phyloP scores from a whole-genome alignment of 1,284 basidiomycete genomes.

The Cystobasidium slooffiae region DNA sequence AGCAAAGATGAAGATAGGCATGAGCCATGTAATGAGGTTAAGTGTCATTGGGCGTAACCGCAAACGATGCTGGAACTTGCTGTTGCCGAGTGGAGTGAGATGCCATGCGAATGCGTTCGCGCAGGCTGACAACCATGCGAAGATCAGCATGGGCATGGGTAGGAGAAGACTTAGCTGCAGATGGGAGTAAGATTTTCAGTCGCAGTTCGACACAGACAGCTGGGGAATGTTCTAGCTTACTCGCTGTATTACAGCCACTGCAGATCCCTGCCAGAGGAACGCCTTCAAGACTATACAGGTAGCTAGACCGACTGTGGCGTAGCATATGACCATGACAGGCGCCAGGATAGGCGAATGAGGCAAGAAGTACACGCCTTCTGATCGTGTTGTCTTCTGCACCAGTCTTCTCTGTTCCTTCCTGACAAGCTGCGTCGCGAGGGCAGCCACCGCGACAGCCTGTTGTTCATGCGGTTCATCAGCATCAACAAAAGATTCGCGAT shows the following conservation, averaged over 20 bases:
- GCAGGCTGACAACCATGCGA: slow-evolving; percentile 33
- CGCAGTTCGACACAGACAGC: not conserved
- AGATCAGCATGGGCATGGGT: slow-evolving; percentile 34
- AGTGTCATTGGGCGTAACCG: slow-evolving; percentile 27
- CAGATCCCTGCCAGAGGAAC: slow-evolving; percentile 16
- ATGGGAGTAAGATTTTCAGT: not conserved
- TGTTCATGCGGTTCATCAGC: not conserved
- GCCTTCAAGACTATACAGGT: slow-evolving; percentile 19
- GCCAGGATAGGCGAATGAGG: slow-evolving; percentile 38
- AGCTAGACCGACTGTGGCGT: slow-evolving; percentile 18
- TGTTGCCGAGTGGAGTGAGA: slow-evolving; percentile 33
- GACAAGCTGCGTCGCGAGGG: slow-evolving; percentile 21
- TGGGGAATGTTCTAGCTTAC: slow-evolving; percentile 6
- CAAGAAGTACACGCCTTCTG: slow-evolving; percentile 28
- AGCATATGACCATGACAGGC: slow-evolving; percentile 34
- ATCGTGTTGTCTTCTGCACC: slow-evolving; percentile 22
- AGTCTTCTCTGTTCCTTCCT: slow-evolving; percentile 38
- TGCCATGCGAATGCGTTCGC: slow-evolving; percentile 43
- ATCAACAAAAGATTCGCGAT: slow-evolving; percentile 8
- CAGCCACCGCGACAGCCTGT: slow-evolving; percentile 32
- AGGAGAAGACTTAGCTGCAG: slow-evolving; percentile 9
- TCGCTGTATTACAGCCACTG: slow-evolving; percentile 20
- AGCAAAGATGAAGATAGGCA: slow-evolving; percentile 24
- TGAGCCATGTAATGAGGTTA: slow-evolving; percentile 34
- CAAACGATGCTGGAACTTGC: slow-evolving; percentile 2